phyloP scores from a whole-genome alignment of 495 filamentous ascomycete genomes.

The Tuber magnatum region DNA sequence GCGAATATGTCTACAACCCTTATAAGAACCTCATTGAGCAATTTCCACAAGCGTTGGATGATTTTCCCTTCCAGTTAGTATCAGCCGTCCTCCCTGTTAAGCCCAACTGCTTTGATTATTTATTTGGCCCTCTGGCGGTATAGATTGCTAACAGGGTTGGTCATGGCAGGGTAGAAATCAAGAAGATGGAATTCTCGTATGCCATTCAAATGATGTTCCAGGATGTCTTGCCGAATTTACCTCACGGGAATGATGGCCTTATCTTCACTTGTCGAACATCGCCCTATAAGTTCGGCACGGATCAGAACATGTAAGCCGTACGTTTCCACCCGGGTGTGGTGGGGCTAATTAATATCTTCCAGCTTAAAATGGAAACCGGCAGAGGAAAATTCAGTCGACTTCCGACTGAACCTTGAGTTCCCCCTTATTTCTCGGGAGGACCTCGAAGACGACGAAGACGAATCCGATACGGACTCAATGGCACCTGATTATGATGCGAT shows the following conservation, averaged over 20 bases:
- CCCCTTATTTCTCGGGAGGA: conserved; percentile 56
- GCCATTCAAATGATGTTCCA: conserved; percentile 85
- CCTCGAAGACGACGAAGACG: conserved; percentile 45
- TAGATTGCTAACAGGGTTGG: conserved; percentile 13
- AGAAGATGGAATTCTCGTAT: conserved; percentile 80
- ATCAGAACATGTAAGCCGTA: conserved; percentile 44
- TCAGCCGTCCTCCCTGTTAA: neutral
- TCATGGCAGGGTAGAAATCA: conserved; percentile 59
- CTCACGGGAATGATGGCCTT: conserved; percentile 89
- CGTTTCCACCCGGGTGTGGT: neutral
- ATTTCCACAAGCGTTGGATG: conserved; percentile 61
- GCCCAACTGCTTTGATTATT: neutral
- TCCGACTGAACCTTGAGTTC: conserved; percentile 70
- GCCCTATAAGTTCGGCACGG: conserved; percentile 81
- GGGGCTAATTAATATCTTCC: conserved; percentile 46
- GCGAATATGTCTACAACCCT: conserved; percentile 68
- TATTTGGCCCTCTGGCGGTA: neutral
- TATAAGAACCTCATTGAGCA: conserved; percentile 63
- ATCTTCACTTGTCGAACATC: conserved; percentile 89
- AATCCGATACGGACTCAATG: conserved; percentile 10
- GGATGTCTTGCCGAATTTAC: conserved; percentile 69
- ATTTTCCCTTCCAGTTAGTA: conserved; percentile 57
- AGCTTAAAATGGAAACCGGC: conserved; percentile 97
- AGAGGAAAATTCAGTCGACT: conserved; percentile 88
- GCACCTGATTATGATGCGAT: conserved; percentile 54